These are phyloP conservation scores for Alternaria metachromatica DNA, from an alignment of 2,329 filamentous ascomycete species.

Conservation along the genomic window DNA sequence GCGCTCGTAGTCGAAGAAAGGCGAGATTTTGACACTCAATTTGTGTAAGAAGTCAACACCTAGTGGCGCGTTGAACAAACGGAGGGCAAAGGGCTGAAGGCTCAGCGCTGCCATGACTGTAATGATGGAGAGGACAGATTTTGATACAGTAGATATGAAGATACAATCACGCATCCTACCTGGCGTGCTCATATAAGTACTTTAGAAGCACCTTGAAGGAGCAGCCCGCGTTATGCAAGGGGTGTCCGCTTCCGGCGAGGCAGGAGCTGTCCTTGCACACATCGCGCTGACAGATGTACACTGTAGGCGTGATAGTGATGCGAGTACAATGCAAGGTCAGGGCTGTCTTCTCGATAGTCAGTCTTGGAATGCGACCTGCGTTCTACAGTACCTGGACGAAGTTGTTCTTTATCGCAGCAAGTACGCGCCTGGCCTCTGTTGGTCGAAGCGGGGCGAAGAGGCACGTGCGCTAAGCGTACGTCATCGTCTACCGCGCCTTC, in stretches of 20 bases:
- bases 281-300: too few relatives aligned
- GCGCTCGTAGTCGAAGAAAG: neutral
- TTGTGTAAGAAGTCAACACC: neutral
- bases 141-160: neutral
- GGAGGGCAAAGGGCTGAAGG: neutral
- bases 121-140: neutral
- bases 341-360: too few relatives aligned
- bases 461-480: conserved; percentile 21
- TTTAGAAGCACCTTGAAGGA: neutral
- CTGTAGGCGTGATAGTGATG: too few relatives aligned
- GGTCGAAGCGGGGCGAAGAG: conserved; percentile 17
- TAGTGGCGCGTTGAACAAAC: neutral
- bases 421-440: neutral
- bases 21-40: neutral
- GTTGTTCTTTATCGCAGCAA: too few relatives aligned
- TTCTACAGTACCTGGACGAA: too few relatives aligned
- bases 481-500: conserved; percentile 22
- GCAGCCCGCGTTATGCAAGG: neutral
- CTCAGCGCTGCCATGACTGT: neutral
- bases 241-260: neutral
- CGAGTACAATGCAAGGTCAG: too few relatives aligned
- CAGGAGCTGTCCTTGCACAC: neutral
- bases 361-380: too few relatives aligned
- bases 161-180: neutral
- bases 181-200: neutral